phyloP scores from a whole-genome alignment of 2,329 filamentous ascomycete species.

The Sporothrix globosa region DNA sequence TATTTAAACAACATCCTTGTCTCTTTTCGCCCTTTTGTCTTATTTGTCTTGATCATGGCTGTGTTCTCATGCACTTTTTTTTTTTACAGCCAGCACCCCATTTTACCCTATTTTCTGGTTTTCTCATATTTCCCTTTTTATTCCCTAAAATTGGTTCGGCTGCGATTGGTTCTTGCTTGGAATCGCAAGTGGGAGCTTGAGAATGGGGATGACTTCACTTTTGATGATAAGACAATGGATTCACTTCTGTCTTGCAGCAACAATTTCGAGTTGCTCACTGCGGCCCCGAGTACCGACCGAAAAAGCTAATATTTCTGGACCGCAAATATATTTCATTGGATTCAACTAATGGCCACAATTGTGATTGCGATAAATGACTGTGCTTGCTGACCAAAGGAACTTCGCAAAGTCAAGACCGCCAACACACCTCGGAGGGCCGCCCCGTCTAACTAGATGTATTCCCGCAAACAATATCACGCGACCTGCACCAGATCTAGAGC shows the following conservation, averaged over 20 bases:
- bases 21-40: neutral
- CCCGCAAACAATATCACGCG: neutral
- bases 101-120: neutral
- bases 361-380: neutral
- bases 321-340: slow-evolving; percentile 22
- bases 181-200: neutral
- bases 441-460: neutral
- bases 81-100: neutral
- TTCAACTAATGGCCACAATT: slow-evolving; percentile 1
- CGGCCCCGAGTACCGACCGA: neutral
- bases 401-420: neutral
- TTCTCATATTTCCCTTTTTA: neutral
- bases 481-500: neutral
- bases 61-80: neutral
- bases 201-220: neutral
- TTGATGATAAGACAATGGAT: neutral
- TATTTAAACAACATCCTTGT: neutral
- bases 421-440: neutral
- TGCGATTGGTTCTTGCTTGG: neutral
- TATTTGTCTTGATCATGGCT: neutral
- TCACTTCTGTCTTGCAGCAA: neutral
- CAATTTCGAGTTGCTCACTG: neutral
- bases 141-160: neutral
- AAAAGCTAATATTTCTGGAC: neutral
- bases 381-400: neutral